A percentile compares a stretch with the other conserved stretches of the same genome.
Conservation (phyloP, 2,329 filamentous ascomycete genomes). For the Exophiala phaeomuriformis region DNA sequence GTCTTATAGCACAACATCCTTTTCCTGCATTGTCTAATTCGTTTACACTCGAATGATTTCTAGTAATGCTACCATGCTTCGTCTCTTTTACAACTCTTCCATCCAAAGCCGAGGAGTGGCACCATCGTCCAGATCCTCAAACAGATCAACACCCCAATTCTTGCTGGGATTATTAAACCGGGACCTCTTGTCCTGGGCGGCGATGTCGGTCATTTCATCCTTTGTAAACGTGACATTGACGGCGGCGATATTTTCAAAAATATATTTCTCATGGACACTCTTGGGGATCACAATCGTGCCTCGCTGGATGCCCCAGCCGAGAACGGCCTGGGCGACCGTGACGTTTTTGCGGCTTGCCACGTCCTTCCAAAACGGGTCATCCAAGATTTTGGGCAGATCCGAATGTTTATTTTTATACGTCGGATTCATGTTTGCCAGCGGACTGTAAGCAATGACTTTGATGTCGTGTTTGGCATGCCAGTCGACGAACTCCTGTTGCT, state of each 20-base stretch:
- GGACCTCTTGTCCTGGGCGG: constrained; percentile 32
- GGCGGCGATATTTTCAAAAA: constrained; percentile 40
- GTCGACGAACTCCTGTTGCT: constrained; percentile 33
- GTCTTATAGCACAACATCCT: constrained; percentile 6
- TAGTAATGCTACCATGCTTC: neutral
- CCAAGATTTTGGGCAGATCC: constrained; percentile 33
- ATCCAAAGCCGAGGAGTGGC: constrained; percentile 11
- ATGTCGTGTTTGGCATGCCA: constrained; percentile 33
- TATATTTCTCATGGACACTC: constrained; percentile 38
- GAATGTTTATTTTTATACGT: constrained; percentile 35
- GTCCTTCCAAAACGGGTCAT: constrained; percentile 37
- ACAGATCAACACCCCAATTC: constrained; percentile 37
- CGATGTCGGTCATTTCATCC: constrained; percentile 26
- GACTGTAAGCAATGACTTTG: constrained; percentile 35
- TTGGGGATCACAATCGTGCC: constrained; percentile 48
- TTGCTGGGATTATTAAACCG: constrained; percentile 39
- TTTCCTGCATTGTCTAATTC: neutral
- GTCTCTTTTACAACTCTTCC: neutral
- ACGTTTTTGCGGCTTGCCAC: constrained; percentile 38
- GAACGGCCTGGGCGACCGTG: constrained; percentile 40
- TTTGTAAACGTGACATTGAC: constrained; percentile 22
- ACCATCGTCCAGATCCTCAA: constrained; percentile 37
- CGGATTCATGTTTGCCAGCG: constrained; percentile 43
- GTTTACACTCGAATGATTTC: neutral
- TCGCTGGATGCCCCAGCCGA: constrained; percentile 45